A percentile compares a stretch with the other conserved stretches of the same genome.
These are phyloP conservation scores for Venustampulla echinocandica DNA, from an alignment of 495 filamentous ascomycete genomes.

Conservation along the genomic window DNA sequence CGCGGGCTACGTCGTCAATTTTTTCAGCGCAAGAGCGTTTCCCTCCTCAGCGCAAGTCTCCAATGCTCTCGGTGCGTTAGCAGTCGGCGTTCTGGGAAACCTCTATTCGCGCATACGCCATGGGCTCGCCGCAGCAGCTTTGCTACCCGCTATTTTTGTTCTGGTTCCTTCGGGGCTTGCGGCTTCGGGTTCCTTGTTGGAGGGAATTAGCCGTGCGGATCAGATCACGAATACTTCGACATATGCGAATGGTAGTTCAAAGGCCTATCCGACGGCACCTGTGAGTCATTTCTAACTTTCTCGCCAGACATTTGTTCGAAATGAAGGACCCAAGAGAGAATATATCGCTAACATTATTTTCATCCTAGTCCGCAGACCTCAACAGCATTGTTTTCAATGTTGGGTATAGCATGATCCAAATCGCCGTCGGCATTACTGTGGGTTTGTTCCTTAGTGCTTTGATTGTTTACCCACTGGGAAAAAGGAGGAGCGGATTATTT, in stretches of 20 bases:
- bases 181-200: constrained; percentile 71
- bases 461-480: constrained; percentile 85
- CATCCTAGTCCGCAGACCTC: too few relatives aligned
- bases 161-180: constrained; percentile 88
- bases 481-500: constrained; percentile 82
- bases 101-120: constrained; percentile 77
- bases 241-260: constrained; percentile 17
- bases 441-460: constrained; percentile 81
- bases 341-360: too few relatives aligned
- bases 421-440: constrained; percentile 88
- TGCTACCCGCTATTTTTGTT: constrained; percentile 91
- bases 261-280: constrained; percentile 11
- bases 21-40: constrained; percentile 65
- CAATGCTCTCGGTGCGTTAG: constrained; percentile 76
- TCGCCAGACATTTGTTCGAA: too few relatives aligned
- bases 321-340: too few relatives aligned
- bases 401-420: constrained; percentile 78
- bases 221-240: constrained; percentile 52
- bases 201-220: constrained; percentile 77
- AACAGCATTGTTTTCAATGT: constrained; percentile 75
- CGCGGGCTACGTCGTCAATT: constrained; percentile 81
- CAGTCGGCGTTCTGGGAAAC: constrained; percentile 80
- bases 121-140: constrained; percentile 77
- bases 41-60: constrained; percentile 70
- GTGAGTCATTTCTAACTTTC: constrained; percentile 12